Conservation (phyloP, 1,139 yeast genomes). For the Taphrina sp. region DNA sequence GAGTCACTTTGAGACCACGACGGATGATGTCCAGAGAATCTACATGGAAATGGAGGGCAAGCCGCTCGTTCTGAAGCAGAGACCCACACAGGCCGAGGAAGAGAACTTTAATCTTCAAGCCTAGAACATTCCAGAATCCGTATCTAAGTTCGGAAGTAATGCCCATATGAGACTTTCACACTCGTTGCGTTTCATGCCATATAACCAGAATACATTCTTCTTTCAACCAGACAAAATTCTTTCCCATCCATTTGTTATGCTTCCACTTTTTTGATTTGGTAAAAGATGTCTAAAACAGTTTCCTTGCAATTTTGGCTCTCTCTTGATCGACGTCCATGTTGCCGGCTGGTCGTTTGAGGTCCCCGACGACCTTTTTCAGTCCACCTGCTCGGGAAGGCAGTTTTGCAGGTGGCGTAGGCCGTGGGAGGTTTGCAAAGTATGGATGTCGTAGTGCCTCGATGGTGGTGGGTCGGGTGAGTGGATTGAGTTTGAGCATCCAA, state of each 20-base stretch:
- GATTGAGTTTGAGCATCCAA: slow-evolving; percentile 30
- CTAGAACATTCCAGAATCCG: too few species aligned
- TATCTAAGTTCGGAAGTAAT: too few species aligned
- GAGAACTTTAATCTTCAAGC: slow-evolving; percentile 25
- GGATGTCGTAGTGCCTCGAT: slow-evolving; percentile 29
- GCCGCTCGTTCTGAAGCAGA: slow-evolving; percentile 32
- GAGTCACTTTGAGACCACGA: slow-evolving; percentile 92
- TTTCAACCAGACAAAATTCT: neutral
- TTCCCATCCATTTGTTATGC: neutral
- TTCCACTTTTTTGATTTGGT: neutral
- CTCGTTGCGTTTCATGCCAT: neutral
- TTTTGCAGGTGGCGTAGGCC: slow-evolving; percentile 30
- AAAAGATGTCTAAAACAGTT: slow-evolving; percentile 6
- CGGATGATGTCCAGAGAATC: slow-evolving; percentile 93
- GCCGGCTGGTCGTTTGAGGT: slow-evolving; percentile 30
- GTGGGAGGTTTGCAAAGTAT: slow-evolving; percentile 29
- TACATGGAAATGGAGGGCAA: slow-evolving; percentile 83
- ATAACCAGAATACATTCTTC: neutral
- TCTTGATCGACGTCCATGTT: slow-evolving; percentile 10
- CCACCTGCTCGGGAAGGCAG: slow-evolving; percentile 30
- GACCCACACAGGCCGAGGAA: slow-evolving; percentile 31
- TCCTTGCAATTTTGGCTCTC: slow-evolving; percentile 23
- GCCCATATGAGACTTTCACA: neutral
- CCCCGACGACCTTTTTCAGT: slow-evolving; percentile 21
- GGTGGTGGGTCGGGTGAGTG: slow-evolving; percentile 32